Conservation (phyloP, 169 alveolate species). For the Plasmodium reichenowi region DNA sequence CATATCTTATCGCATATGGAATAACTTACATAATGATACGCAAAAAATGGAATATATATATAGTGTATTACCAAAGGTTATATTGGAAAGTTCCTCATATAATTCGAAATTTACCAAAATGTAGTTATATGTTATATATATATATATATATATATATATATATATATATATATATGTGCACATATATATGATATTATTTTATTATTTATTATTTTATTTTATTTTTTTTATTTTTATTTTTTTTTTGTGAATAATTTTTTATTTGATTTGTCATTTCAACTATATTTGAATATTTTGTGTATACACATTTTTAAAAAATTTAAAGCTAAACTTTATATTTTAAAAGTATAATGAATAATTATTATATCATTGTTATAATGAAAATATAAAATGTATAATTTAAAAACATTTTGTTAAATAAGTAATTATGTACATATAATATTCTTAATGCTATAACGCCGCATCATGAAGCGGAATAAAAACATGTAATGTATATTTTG, state of each 20-base stretch:
- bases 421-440: no score
- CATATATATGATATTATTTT: not conserved
- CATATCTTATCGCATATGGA: slow-evolving; percentile 85
- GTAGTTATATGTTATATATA: no score
- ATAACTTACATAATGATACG: slow-evolving; percentile 77
- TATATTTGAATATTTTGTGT: not conserved
- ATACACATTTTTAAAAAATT: slow-evolving; percentile 4
- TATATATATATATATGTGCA: not conserved
- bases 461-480: no score
- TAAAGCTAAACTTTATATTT: not conserved
- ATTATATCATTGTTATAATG: no score
- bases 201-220: not conserved
- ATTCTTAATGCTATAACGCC: no score
- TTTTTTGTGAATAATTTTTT: not conserved
- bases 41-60: slow-evolving; percentile 76
- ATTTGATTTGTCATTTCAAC: not conserved
- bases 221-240: not conserved
- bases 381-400: no score
- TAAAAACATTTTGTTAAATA: no score
- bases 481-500: no score
- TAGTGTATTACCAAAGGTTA: slow-evolving; percentile 42
- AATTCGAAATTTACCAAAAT: not conserved
- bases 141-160: slow-evolving; percentile 1
- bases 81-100: slow-evolving; percentile 20
- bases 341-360: no score